phyloP scores from a whole-genome alignment of 257 asterid genomes.

The Solanum chiquidenum region DNA sequence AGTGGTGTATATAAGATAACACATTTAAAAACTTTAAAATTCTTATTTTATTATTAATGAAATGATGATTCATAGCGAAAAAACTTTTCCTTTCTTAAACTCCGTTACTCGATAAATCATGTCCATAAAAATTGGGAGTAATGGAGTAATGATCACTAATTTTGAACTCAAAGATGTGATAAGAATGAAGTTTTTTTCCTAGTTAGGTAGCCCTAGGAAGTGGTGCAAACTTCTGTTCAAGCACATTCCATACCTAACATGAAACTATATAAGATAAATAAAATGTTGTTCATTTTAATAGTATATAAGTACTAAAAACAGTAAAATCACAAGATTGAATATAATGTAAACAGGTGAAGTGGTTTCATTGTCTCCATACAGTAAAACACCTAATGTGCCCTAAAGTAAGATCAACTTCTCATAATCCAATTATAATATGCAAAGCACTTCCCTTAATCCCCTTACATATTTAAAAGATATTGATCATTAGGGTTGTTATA shows the following conservation, averaged over 20 bases:
- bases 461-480: neutral
- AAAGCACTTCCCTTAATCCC: neutral
- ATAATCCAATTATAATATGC: neutral
- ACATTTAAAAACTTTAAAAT: neutral
- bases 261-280: neutral
- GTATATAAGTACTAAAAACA: neutral
- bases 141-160: neutral
- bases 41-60: neutral
- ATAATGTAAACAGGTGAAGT: slow-evolving; percentile 15
- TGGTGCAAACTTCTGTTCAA: slow-evolving; percentile 34
- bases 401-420: slow-evolving; percentile 11
- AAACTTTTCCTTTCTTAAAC: neutral
- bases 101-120: neutral
- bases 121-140: neutral
- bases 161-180: neutral
- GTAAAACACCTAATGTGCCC: slow-evolving; percentile 29
- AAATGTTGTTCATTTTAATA: neutral
- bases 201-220: neutral
- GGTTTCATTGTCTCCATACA: slow-evolving; percentile 38
- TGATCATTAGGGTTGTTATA: neutral
- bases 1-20: neutral
- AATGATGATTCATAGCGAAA: neutral
- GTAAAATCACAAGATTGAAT: neutral
- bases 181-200: neutral
- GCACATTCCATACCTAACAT: slow-evolving; percentile 27